These are phyloP conservation scores for Mallotus nudiflorus DNA, from an alignment of 345 rosid species.

Conservation along the genomic window DNA sequence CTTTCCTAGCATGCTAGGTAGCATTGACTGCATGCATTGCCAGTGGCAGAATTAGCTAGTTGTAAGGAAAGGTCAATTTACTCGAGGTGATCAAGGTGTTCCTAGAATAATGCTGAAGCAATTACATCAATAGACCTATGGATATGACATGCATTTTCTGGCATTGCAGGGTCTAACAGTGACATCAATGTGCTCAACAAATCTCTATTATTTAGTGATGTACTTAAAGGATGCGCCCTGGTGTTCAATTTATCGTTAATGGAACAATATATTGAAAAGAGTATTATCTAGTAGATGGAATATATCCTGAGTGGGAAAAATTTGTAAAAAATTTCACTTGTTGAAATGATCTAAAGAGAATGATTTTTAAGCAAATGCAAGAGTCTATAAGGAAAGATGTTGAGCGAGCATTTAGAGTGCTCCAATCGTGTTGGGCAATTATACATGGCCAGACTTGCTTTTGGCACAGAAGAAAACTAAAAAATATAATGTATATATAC, in stretches of 20 bases:
- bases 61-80: too few species aligned
- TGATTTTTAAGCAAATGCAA: too few species aligned
- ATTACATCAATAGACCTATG: neutral
- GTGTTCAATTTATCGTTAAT: neutral
- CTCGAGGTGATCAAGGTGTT: too few species aligned
- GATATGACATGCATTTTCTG: constrained; percentile 20
- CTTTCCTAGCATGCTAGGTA: too few species aligned
- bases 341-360: neutral
- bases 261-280: too few species aligned
- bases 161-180: too few species aligned
- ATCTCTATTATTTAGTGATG: neutral
- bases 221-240: neutral
- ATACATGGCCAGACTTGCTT: neutral
- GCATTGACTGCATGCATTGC: too few species aligned
- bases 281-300: too few species aligned
- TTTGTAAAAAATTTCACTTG: neutral
- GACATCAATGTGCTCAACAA: neutral
- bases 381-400: too few species aligned
- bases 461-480: neutral
- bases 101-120: constrained; percentile 5
- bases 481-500: neutral
- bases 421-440: too few species aligned
- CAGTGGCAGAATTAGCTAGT: too few species aligned
- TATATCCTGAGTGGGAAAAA: neutral
- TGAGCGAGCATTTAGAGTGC: too few species aligned